These are phyloP conservation scores for Colletotrichum caudatum DNA, from an alignment of 2,329 filamentous ascomycete species.

Conservation along the genomic window DNA sequence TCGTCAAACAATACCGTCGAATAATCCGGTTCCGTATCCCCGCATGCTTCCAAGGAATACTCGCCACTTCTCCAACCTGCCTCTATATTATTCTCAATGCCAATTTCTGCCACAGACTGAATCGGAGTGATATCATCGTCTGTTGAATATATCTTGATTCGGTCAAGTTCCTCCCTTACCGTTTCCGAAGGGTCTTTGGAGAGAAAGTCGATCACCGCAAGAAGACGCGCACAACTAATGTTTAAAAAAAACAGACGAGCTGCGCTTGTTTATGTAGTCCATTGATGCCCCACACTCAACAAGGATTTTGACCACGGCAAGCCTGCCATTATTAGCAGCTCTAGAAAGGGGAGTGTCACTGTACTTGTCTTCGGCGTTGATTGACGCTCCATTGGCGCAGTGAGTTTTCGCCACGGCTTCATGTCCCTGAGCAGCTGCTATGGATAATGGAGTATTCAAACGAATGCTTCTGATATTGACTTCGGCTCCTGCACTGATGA, in stretches of 20 bases:
- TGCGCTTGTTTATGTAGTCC: neutral
- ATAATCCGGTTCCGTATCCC: neutral
- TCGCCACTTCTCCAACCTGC: neutral
- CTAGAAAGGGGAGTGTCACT: neutral
- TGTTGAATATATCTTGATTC: neutral
- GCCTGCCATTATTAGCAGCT: rapidly evolving
- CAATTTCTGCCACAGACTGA: neutral
- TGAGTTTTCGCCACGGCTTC: neutral
- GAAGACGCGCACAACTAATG: neutral
- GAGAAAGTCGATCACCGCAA: neutral
- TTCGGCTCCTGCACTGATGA: neutral
- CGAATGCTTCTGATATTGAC: neutral
- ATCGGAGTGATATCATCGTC: neutral
- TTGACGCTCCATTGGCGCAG: neutral
- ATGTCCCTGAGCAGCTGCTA: rapidly evolving
- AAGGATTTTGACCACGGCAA: neutral
- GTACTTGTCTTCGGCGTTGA: neutral
- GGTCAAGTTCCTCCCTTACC: neutral
- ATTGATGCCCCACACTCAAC: neutral
- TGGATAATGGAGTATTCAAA: neutral
- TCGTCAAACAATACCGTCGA: too few species aligned
- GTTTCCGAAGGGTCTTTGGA: neutral
- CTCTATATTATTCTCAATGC: neutral
- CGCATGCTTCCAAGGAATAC: neutral
- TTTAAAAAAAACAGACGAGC: neutral